phyloP scores from a whole-genome alignment of 495 filamentous ascomycete species.

The Penicillium longicatenatum region DNA sequence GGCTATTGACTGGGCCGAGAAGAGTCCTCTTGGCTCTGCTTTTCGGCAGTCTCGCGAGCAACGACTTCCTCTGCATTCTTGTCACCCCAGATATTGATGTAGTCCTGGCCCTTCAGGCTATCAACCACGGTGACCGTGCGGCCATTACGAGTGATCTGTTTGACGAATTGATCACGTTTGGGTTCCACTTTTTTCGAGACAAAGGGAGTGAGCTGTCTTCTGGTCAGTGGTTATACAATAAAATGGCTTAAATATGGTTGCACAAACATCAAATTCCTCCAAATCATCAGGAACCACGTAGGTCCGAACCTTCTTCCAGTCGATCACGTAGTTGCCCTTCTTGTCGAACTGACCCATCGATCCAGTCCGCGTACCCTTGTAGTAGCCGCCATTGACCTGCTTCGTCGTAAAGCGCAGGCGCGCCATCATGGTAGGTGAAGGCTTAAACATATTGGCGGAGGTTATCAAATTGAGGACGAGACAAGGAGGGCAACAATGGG shows the following conservation, averaged over 20 bases:
- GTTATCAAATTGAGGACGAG: background rate
- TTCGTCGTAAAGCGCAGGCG: slow-evolving; percentile 85
- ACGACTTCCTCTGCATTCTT: slow-evolving; percentile 38
- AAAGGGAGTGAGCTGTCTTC: slow-evolving; percentile 78
- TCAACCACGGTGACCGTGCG: slow-evolving; percentile 28
- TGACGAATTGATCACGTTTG: slow-evolving; percentile 39
- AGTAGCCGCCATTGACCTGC: slow-evolving; percentile 87
- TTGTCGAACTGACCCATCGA: slow-evolving; percentile 85
- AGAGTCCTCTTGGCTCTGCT: slow-evolving; percentile 8
- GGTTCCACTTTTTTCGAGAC: slow-evolving; percentile 65
- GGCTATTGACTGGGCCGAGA: background rate
- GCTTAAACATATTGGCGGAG: slow-evolving; percentile 57
- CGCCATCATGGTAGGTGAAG: slow-evolving; percentile 68
- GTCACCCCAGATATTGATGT: slow-evolving; percentile 42
- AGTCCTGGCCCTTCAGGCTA: slow-evolving; percentile 40
- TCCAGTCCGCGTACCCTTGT: slow-evolving; percentile 91
- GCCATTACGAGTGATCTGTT: slow-evolving; percentile 33
- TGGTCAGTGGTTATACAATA: background rate
- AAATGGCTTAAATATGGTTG: background rate
- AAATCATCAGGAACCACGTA: slow-evolving; percentile 77
- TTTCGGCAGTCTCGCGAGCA: slow-evolving; percentile 29
- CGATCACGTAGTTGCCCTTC: slow-evolving; percentile 78
- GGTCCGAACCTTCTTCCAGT: slow-evolving; percentile 85
- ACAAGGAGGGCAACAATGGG: background rate
- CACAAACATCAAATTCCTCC: slow-evolving; percentile 67